phyloP scores from a whole-genome alignment of 192 early-diverging fungal species.

The Funneliformis geosporum region DNA sequence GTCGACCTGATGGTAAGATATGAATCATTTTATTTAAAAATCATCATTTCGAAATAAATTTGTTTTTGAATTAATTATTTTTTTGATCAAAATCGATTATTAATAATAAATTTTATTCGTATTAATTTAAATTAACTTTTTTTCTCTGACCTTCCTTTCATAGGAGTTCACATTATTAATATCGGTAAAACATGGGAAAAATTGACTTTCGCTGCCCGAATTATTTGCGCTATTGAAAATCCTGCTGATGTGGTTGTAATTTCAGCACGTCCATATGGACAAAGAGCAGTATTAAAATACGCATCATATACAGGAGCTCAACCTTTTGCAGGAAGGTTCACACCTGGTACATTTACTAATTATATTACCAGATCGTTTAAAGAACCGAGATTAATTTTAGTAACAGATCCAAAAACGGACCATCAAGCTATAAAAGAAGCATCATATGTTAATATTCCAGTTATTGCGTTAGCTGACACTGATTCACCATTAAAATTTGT shows the following conservation, averaged over 20 bases:
- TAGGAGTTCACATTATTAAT: constrained; percentile 98
- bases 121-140: not conserved
- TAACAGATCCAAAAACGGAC: constrained; percentile 97
- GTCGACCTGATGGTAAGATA: constrained; percentile 85
- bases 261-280: constrained; percentile 95
- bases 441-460: constrained; percentile 99
- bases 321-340: constrained; percentile 99
- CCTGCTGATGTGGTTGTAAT: constrained; percentile 97
- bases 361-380: constrained; percentile 99
- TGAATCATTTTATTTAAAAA: not conserved
- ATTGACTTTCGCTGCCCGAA: constrained; percentile 96
- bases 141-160: not conserved
- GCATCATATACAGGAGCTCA: constrained; percentile 98
- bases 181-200: constrained; percentile 99
- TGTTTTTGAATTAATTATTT: constrained; percentile 4
- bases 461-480: constrained; percentile 98
- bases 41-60: not conserved
- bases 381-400: constrained; percentile 97
- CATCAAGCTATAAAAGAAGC: constrained; percentile 99
- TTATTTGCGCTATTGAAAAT: constrained; percentile 99
- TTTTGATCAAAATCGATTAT: not conserved
- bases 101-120: not conserved
- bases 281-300: constrained; percentile 99
- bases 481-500: constrained; percentile 94
- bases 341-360: constrained; percentile 99